These are phyloP conservation scores for Phytophthora ohioensis DNA, from an alignment of 352 stramenopile genomes.

Conservation along the genomic window DNA sequence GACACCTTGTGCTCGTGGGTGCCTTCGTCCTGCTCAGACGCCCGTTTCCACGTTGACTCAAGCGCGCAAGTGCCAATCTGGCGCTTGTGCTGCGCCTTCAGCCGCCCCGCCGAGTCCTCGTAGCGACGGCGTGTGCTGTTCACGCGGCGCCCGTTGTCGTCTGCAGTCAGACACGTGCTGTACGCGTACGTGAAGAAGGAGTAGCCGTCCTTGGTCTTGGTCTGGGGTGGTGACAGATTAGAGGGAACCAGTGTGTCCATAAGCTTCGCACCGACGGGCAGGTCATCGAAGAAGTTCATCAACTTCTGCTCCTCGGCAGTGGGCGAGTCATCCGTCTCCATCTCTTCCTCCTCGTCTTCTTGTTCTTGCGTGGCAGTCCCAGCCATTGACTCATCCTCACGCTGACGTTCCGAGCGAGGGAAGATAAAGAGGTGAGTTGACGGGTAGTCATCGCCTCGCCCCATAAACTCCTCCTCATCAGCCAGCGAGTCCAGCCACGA, in stretches of 20 bases:
- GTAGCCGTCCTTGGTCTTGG: conserved; percentile 56
- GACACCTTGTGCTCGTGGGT: conserved; percentile 48
- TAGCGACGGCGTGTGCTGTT: conserved; percentile 72
- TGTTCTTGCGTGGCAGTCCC: conserved; percentile 15
- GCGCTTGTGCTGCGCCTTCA: conserved; percentile 74
- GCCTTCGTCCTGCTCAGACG: conserved; percentile 51
- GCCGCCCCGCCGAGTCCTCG: conserved; percentile 62
- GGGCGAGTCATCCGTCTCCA: conserved; percentile 27
- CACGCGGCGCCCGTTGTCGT: conserved; percentile 54
- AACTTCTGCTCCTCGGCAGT: conserved; percentile 20
- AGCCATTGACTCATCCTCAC: conserved; percentile 36
- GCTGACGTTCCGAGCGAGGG: neutral
- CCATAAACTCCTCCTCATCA: conserved; percentile 61
- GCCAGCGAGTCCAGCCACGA: conserved; percentile 58
- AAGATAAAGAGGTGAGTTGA: conserved; percentile 35
- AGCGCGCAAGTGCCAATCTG: conserved; percentile 51
- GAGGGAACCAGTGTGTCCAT: conserved; percentile 56
- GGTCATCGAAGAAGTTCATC: conserved; percentile 64
- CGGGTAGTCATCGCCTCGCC: conserved; percentile 28
- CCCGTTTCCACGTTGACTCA: conserved; percentile 63
- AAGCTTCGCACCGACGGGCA: conserved; percentile 53
- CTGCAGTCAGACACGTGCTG: conserved; percentile 63
- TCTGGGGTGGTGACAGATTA: conserved; percentile 37
- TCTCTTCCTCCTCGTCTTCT: conserved; percentile 28
- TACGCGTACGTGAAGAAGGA: conserved; percentile 74